Conservation (phyloP, 2,329 filamentous ascomycete species). For the Aspergillus novoparasiticus region DNA sequence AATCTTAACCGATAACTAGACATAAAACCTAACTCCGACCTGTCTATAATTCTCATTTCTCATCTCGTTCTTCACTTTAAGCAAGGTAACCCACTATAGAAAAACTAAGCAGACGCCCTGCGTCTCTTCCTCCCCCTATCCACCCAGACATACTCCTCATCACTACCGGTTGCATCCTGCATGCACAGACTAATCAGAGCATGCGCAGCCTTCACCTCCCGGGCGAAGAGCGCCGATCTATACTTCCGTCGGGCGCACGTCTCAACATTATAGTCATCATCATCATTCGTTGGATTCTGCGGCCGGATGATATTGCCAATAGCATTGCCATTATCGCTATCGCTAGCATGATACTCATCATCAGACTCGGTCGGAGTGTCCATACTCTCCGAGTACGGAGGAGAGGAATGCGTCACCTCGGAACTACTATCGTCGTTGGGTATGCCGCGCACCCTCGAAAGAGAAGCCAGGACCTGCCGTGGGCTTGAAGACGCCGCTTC, state of each 20-base stretch:
- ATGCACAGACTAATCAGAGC: constrained; percentile 39
- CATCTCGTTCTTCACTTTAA: not conserved
- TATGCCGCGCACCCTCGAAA: constrained; percentile 14
- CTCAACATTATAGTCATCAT: constrained; percentile 6
- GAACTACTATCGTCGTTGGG: constrained; percentile 16
- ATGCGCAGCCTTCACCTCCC: constrained; percentile 41
- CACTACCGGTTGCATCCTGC: constrained; percentile 29
- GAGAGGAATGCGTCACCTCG: not conserved
- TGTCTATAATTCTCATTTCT: not conserved
- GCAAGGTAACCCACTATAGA: too few relatives aligned
- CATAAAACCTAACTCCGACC: not conserved
- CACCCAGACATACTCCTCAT: constrained; percentile 13
- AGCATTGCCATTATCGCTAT: constrained; percentile 25
- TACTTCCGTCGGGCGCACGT: constrained; percentile 9
- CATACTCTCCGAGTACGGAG: constrained; percentile 8
- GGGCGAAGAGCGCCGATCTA: constrained; percentile 26
- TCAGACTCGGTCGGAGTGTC: constrained; percentile 18
- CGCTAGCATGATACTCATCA: constrained; percentile 22
- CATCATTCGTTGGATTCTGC: not conserved
- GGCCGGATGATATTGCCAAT: constrained; percentile 15
- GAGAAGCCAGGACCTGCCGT: constrained; percentile 25
- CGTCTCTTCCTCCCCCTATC: constrained; percentile 17
- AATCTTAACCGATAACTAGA: too few relatives aligned
- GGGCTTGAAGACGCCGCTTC: constrained; percentile 17
- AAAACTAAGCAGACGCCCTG: constrained; percentile 17